Percentiles rank a stretch among this genome's conserved stretches.
Evolutionary conservation across 306 rosid species (phyloP).

Genomic region (Lathyrus sativus): DNA sequence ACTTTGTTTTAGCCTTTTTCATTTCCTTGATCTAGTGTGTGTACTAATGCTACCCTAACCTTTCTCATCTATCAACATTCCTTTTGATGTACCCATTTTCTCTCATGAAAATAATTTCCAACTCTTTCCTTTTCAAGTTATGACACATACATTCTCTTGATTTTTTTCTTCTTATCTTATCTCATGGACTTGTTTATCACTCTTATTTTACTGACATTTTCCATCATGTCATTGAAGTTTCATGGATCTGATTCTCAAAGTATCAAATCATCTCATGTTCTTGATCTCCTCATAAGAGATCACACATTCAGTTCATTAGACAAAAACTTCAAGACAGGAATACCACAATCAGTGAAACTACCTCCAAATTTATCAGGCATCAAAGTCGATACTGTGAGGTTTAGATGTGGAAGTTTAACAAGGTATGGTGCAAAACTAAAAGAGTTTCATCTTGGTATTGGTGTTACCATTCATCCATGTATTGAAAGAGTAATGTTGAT

Average conservation of each 20-base stretch:
- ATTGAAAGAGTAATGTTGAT: constrained; percentile 84
- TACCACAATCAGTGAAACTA: constrained; percentile 52
- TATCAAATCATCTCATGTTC: constrained; percentile 68
- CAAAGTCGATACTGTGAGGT: constrained; percentile 56
- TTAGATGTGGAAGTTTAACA: constrained; percentile 83
- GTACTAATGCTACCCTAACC: constrained; percentile 17
- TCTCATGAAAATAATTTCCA: constrained; percentile 24
- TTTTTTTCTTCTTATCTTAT: constrained; percentile 13
- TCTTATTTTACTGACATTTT: constrained; percentile 49
- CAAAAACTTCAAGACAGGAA: constrained; percentile 58
- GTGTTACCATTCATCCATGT: constrained; percentile 75
- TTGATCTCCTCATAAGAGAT: constrained; percentile 85
- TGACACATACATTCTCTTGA: constrained; percentile 12
- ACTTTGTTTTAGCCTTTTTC: constrained; percentile 40
- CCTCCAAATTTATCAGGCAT: constrained; percentile 84
- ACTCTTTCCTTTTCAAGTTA: constrained; percentile 34
- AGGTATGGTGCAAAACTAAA: constrained; percentile 78
- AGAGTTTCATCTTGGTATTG: constrained; percentile 69
- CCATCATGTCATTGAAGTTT: constrained; percentile 37
- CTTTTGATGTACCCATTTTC: background rate
- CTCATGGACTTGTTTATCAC: constrained; percentile 62
- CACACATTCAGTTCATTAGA: constrained; percentile 65
- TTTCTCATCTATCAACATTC: constrained; percentile 39
- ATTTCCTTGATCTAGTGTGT: constrained; percentile 42
- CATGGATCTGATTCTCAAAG: constrained; percentile 50